phyloP scores from a whole-genome alignment of 352 stramenopile species.

The Pythium aristosporum region DNA sequence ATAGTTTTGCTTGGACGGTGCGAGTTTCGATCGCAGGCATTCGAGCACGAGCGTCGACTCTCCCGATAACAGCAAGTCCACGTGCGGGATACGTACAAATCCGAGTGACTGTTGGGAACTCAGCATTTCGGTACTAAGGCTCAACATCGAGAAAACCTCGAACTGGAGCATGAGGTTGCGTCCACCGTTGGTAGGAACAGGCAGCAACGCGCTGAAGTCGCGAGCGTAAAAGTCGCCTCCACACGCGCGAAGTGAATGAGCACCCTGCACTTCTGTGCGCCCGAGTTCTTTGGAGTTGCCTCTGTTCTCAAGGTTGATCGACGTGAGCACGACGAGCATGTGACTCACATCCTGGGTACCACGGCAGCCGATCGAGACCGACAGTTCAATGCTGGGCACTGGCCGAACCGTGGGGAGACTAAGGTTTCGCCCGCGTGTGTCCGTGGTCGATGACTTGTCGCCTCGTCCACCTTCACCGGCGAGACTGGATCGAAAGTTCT shows the following conservation, averaged over 20 bases:
- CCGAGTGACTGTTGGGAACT: slow-evolving; percentile 64
- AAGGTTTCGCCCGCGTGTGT: slow-evolving; percentile 53
- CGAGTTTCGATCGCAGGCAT: slow-evolving; percentile 38
- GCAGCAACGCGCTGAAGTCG: slow-evolving; percentile 75
- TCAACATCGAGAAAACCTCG: slow-evolving; percentile 71
- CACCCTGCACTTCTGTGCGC: slow-evolving; percentile 75
- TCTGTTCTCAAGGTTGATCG: slow-evolving; percentile 44
- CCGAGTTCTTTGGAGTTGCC: slow-evolving; percentile 52
- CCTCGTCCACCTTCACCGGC: neutral
- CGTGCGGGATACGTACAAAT: slow-evolving; percentile 68
- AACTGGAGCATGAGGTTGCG: slow-evolving; percentile 73
- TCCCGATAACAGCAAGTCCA: slow-evolving; percentile 75
- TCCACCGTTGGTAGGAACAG: slow-evolving; percentile 51
- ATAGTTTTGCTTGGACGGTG: slow-evolving; percentile 53
- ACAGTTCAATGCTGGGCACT: slow-evolving; percentile 63
- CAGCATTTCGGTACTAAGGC: slow-evolving; percentile 53
- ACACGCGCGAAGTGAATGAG: slow-evolving; percentile 63
- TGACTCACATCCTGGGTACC: slow-evolving; percentile 61
- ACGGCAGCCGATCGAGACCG: slow-evolving; percentile 74
- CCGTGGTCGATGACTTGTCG: slow-evolving; percentile 12
- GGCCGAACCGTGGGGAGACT: slow-evolving; percentile 69
- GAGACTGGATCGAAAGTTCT: slow-evolving; percentile 20
- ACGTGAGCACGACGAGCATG: slow-evolving; percentile 74
- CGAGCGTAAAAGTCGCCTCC: slow-evolving; percentile 73
- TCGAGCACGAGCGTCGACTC: slow-evolving; percentile 74